Evolutionary conservation across 2,329 filamentous ascomycete species (phyloP), one percentile per base, ranked within the genome.

Genomic region (Trematosphaeria pertusa): DNA sequence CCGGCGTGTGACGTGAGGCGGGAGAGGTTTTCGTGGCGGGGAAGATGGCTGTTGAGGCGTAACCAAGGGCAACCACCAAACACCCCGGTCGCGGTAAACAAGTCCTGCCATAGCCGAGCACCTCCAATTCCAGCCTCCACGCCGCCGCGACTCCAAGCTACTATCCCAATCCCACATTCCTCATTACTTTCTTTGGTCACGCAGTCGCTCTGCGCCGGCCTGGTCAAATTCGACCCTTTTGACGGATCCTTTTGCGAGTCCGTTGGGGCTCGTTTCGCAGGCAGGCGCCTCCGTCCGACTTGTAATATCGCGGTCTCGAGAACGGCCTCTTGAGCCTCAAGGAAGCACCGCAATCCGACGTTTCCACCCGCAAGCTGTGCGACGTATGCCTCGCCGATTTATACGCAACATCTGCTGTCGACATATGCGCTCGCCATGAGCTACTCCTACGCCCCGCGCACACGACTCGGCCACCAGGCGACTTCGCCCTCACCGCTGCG

Each of bases 401-500:
- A 39, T 37, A 14, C 34, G 32, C 47, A 44, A 41, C 42, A 43
- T 47, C 46, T 43, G 37, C 50, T 43, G 24, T 52, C 48, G 33
- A 50, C 49, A 37, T 46, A 44, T 44, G 56, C 59, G 53, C 58
- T 57, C 61, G 55, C 57, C 54, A 73, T 73, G 69, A 71, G 66
- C 54, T 70, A 65, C 59, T 59, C 64, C 19, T 69, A 69, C 55
- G 56, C 66, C 19, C 64, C 69, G 41, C 72, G 72, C 52, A 68
- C 72, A 62, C 61, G 68, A 58, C 64, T 72, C 32, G 67, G 71
- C 36, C 72, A 75, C 56, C 57, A 66, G 38, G 58, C 71, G 9
- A 58, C 72, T 22, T 69, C 70, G 62, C 73, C 78, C 22, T 80
- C 76, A 31, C 73, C 72, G 18, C 64, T 74, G 43, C 79, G 87